Conservation (phyloP, 495 filamentous ascomycete genomes). For the Bacidia gigantensis region DNA sequence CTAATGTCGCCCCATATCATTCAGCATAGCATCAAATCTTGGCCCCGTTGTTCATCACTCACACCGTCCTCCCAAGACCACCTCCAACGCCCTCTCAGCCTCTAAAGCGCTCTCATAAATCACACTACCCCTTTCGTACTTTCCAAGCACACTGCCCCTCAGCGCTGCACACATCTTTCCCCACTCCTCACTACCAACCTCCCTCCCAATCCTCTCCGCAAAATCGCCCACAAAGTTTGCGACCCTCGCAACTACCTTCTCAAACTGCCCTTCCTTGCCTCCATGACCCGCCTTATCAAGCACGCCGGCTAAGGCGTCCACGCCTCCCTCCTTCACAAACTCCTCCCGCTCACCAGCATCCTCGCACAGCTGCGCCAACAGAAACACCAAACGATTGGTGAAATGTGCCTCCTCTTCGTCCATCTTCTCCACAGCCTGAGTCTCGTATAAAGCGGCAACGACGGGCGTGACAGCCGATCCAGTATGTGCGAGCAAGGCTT, state of each 20-base stretch:
- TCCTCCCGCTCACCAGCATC: conserved; percentile 13
- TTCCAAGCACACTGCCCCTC: background rate
- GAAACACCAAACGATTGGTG: conserved; percentile 10
- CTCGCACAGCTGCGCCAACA: conserved; percentile 26
- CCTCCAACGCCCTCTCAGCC: background rate
- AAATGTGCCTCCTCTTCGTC: background rate
- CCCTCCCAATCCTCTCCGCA: conserved; percentile 38
- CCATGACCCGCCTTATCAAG: background rate
- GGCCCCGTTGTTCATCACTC: background rate
- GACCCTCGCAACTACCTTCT: conserved; percentile 72
- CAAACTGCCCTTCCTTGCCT: conserved; percentile 58
- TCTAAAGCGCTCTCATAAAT: background rate
- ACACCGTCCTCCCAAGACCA: background rate
- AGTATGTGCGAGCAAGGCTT: conserved; percentile 21
- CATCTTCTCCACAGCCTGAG: background rate
- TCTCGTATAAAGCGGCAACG: background rate
- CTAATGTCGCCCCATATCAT: no score
- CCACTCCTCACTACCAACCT: conserved; percentile 32
- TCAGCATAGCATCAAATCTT: background rate
- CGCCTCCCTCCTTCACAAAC: conserved; percentile 34
- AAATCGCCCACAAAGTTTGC: conserved; percentile 78
- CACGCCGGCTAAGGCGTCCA: background rate
- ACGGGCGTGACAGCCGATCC: background rate
- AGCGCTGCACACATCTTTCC: background rate
- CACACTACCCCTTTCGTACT: background rate